Conservation (phyloP, 345 rosid genomes). For the Moringa oleifera region DNA sequence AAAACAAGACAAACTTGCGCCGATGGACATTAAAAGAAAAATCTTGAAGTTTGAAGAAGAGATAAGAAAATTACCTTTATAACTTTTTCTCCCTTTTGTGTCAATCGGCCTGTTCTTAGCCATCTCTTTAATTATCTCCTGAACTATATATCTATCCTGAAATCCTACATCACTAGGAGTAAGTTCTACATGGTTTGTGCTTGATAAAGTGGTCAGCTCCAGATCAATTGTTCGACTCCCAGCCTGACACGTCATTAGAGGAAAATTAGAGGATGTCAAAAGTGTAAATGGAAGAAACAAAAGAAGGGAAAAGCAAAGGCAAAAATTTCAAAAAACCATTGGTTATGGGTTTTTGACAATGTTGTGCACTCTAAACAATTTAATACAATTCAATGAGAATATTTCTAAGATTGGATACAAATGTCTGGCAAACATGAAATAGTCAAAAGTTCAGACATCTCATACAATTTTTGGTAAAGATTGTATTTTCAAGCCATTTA, state of each 20-base stretch:
- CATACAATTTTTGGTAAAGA: neutral
- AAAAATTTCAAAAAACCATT: neutral
- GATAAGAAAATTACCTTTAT: constrained; percentile 48
- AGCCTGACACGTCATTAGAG: constrained; percentile 43
- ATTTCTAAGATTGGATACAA: neutral
- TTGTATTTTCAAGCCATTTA: neutral
- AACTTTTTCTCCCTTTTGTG: constrained; percentile 79
- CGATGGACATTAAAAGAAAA: too few relatives aligned
- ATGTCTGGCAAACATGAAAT: constrained; percentile 4
- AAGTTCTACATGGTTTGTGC: constrained; percentile 86
- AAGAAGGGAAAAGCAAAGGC: neutral
- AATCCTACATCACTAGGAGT: constrained; percentile 95
- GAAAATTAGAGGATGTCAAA: neutral
- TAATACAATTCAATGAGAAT: neutral
- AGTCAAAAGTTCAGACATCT: neutral
- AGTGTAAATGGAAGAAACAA: neutral
- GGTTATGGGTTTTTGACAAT: too few relatives aligned
- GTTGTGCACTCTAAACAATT: neutral
- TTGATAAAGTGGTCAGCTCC: constrained; percentile 84
- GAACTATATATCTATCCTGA: constrained; percentile 95
- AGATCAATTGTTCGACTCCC: constrained; percentile 85
- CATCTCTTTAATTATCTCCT: constrained; percentile 95
- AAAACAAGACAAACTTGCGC: neutral
- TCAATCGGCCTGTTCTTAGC: constrained; percentile 94
- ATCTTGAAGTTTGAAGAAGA: neutral